phyloP scores from a whole-genome alignment of 75 land plant species.

The Chamaecyparis obtusa region DNA sequence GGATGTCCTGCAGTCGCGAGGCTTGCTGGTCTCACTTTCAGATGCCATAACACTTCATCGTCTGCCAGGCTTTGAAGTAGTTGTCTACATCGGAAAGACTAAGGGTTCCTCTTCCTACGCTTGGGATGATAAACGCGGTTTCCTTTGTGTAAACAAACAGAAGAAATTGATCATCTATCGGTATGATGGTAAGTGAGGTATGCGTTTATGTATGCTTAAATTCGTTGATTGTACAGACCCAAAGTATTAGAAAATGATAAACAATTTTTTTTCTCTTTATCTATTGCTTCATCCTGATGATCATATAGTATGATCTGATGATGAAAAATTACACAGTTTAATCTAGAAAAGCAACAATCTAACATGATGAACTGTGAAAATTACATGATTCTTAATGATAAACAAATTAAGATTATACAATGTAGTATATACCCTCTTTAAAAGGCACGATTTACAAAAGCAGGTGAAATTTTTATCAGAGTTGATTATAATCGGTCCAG shows the following conservation, averaged over 20 bases:
- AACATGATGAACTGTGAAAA: too few relatives aligned
- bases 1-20: slow-evolving; percentile 56
- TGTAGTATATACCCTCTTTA: background rate
- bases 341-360: too few relatives aligned
- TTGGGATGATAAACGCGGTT: slow-evolving; percentile 91
- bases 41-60: slow-evolving; percentile 76
- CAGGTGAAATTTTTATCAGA: background rate
- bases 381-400: too few relatives aligned
- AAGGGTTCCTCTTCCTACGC: slow-evolving; percentile 76
- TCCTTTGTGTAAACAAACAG: slow-evolving; percentile 76
- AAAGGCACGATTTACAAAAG: background rate
- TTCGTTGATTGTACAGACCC: background rate
- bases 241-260: background rate
- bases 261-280: too few relatives aligned
- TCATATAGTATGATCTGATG: too few relatives aligned
- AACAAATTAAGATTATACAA: background rate
- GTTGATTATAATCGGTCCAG: background rate
- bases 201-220: background rate
- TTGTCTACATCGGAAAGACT: slow-evolving; percentile 70
- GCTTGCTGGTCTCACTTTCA: slow-evolving; percentile 76
- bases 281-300: too few relatives aligned
- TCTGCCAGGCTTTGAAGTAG: slow-evolving; percentile 78
- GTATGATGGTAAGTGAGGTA: slow-evolving; percentile 59
- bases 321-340: too few relatives aligned
- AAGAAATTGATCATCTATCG: slow-evolving; percentile 76